Percentiles rank a stretch among this genome's conserved stretches.
phyloP scores from a whole-genome alignment of 306 rosid genomes.

The Rosa lucieae region DNA sequence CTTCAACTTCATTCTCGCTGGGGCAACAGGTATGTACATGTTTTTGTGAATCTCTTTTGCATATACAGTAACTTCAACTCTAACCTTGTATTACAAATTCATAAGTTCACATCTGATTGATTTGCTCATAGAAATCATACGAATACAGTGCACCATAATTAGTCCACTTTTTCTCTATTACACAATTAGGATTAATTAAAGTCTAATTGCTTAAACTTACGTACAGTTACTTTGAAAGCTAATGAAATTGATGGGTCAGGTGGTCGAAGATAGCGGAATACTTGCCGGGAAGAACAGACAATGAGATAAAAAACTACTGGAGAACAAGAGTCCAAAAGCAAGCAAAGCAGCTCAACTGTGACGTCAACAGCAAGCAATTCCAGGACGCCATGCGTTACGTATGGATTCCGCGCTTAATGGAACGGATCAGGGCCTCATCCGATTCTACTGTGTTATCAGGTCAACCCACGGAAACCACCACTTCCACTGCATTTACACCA shows the following conservation, averaged over 20 bases:
- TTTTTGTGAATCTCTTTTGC: background rate
- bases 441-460: background rate
- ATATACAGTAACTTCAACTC: background rate
- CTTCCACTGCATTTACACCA: background rate
- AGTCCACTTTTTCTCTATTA: no score
- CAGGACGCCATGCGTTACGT: constrained; percentile 75
- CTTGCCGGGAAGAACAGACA: constrained; percentile 89
- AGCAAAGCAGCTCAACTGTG: constrained; percentile 85
- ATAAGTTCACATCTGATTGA: background rate
- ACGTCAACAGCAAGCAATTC: constrained; percentile 82
- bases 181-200: no score
- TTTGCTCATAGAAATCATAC: background rate
- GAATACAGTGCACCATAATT: background rate
- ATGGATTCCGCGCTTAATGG: constrained; percentile 90
- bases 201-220: background rate
- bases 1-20: constrained; percentile 46
- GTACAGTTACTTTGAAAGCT: background rate
- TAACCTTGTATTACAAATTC: background rate
- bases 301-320: constrained; percentile 95
- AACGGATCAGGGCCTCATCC: constrained; percentile 56
- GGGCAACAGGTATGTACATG: constrained; percentile 39
- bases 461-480: background rate
- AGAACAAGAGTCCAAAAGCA: constrained; percentile 93
- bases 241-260: constrained; percentile 30
- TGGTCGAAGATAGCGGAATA: constrained; percentile 94